Conservation (phyloP, 2,329 filamentous ascomycete genomes). For the Kalaharituber pfeilii region DNA sequence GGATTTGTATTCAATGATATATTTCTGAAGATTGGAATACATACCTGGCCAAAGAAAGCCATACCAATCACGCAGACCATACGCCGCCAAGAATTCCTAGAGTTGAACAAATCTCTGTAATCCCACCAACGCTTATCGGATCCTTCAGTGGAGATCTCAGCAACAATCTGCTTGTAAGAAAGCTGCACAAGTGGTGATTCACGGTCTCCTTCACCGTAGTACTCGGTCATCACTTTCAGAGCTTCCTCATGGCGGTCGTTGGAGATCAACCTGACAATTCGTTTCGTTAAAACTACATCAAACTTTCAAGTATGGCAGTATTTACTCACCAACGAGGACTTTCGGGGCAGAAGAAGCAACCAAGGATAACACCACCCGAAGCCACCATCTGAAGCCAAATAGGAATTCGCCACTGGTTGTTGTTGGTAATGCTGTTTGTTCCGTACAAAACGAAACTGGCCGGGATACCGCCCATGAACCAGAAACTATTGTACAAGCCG, state of each 20-base stretch:
- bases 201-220: slow-evolving; percentile 25
- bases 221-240: slow-evolving; percentile 28
- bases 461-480: slow-evolving; percentile 33
- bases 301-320: slow-evolving; percentile 25
- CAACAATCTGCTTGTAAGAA: slow-evolving; percentile 22
- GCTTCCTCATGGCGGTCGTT: slow-evolving; percentile 33
- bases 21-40: slow-evolving; percentile 25
- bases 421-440: slow-evolving; percentile 25
- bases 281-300: slow-evolving; percentile 33
- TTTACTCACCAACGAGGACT: slow-evolving; percentile 20
- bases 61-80: slow-evolving; percentile 25
- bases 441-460: slow-evolving; percentile 30
- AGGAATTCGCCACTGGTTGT: slow-evolving; percentile 32
- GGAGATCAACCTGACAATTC: slow-evolving; percentile 32
- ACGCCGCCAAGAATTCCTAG: slow-evolving; percentile 20
- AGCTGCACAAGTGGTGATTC: slow-evolving; percentile 22
- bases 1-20: neutral
- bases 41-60: slow-evolving; percentile 24
- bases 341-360: slow-evolving; percentile 18
- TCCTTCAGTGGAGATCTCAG: slow-evolving; percentile 20
- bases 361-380: slow-evolving; percentile 24
- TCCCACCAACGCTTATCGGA: slow-evolving; percentile 26
- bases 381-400: slow-evolving; percentile 32
- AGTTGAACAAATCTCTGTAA: slow-evolving; percentile 22
- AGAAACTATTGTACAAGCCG: slow-evolving; percentile 30